Evolutionary conservation across 768 basidiomycete species (phyloP), one percentile per base, ranked within the genome.

Genomic region (Chalciporus piperatus): DNA sequence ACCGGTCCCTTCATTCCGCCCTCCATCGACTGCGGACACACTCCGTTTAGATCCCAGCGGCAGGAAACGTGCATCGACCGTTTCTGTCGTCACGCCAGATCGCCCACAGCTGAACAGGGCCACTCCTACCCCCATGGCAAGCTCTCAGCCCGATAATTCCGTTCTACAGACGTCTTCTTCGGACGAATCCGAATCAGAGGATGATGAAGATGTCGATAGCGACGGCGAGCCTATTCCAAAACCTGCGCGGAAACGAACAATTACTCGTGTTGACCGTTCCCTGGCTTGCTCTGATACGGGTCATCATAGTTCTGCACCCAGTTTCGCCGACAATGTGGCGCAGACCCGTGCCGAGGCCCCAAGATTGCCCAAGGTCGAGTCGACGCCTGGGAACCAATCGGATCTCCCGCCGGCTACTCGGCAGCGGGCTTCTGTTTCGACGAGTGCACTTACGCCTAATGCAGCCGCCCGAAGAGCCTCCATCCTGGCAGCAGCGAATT

Each of bases 371-470:
- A 59, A 54, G 16, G 50, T 56, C 10, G 60, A 61, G n/a, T 52
- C 56, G n/a, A 73, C 75, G 9, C 74, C 75, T 39, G 28, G 48
- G 3, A 14, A 19, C 40, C 57, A 48, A 13, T 23, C 52, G 11
- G 47, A 54, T 47, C 59, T 47, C 7, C 12, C 30, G 6, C 46
- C 51, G 13, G 40, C 45, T 16, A 14, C 32, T 46, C 72, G 79
- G 39, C 64, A 62, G n/a, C 74, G 79, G 2, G 81, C 81, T 22
- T 83, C 81, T 43, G 72, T 68, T 38, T 86, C 85, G 9, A 76
- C 82, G 3, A 83, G 83, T 56, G 83, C 84, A 5, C 50, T 82
- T 35, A 67, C 73, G 3, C 82, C 82, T 0, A 75, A 70, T 41
- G 72, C 74, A 22, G 78, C 80, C 9, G 80, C 80, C 0, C 76